phyloP scores from a whole-genome alignment of 2,329 filamentous ascomycete species.

The Aspergillus niger region DNA sequence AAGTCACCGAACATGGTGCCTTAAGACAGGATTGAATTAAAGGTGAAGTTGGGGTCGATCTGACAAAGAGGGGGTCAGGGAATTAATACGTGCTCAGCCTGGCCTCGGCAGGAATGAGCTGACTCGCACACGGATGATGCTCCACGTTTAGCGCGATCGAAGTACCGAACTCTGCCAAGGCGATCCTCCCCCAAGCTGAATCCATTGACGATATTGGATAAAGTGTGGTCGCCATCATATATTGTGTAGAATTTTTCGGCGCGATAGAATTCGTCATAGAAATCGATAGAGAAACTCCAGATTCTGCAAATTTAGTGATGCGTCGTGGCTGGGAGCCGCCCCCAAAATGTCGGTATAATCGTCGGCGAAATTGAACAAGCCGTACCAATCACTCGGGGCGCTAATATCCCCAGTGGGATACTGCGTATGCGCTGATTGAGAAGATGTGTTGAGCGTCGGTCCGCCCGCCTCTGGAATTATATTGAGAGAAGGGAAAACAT shows the following conservation, averaged over 20 bases:
- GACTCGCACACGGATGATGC: too few species aligned
- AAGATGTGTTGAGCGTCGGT: not conserved
- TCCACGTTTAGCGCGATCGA: not conserved
- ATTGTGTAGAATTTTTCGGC: too few species aligned
- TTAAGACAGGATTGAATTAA: too few species aligned
- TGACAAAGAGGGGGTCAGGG: not conserved
- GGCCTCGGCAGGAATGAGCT: not conserved
- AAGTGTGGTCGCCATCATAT: too few species aligned
- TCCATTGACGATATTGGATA: too few species aligned
- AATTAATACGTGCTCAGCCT: not conserved
- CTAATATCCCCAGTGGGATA: not conserved
- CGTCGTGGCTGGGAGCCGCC: not conserved
- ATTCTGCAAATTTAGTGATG: constrained; percentile 14
- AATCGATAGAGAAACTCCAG: constrained; percentile 18
- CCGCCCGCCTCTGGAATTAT: not conserved
- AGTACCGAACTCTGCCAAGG: not conserved
- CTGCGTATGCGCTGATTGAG: too few species aligned
- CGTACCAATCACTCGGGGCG: constrained; percentile 12
- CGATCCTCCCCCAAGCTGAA: too few species aligned
- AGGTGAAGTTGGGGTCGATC: not conserved
- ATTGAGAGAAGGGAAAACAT: not conserved
- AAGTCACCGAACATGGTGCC: constrained; percentile 18
- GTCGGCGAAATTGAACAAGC: constrained; percentile 7
- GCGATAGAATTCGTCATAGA: not conserved
- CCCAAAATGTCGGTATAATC: constrained; percentile 8